A percentile compares a stretch with the other conserved stretches of the same genome.
These are phyloP conservation scores for Tulasnella sp. DNA, from an alignment of 768 basidiomycete species.

Conservation along the genomic window DNA sequence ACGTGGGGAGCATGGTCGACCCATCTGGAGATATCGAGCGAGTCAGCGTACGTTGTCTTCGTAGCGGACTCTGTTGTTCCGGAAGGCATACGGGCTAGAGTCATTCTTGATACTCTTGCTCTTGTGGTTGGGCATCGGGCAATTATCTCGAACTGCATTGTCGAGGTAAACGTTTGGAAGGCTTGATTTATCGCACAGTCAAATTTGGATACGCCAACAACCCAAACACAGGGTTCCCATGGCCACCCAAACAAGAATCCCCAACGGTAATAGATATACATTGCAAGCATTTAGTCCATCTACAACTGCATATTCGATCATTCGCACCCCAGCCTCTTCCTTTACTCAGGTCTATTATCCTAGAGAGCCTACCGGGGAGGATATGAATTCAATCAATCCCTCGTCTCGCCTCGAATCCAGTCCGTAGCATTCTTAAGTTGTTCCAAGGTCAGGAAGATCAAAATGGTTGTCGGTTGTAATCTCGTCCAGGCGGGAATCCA, in stretches of 20 bases:
- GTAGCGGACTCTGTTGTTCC: background rate
- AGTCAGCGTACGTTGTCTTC: constrained; percentile 10
- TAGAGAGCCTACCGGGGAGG: too few relatives aligned
- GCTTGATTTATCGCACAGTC: background rate
- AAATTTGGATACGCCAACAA: background rate
- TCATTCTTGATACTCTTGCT: constrained; percentile 81
- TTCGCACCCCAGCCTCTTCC: background rate
- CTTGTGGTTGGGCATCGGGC: constrained; percentile 74
- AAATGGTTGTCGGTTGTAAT: constrained; percentile 78
- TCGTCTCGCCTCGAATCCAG: background rate
- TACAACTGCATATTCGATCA: background rate
- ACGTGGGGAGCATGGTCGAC: constrained; percentile 73
- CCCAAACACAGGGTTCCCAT: background rate
- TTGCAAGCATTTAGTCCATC: background rate
- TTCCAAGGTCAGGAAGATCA: constrained; percentile 79
- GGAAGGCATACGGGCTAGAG: constrained; percentile 55
- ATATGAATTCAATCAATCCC: too few relatives aligned
- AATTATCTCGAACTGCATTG: constrained; percentile 71
- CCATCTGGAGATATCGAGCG: constrained; percentile 46
- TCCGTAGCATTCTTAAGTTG: constrained; percentile 21
- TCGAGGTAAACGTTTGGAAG: background rate
- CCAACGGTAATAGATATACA: background rate
- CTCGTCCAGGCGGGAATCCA: constrained; percentile 85
- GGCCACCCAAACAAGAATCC: background rate
- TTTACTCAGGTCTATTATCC: background rate